A percentile compares a stretch with the other conserved stretches of the same genome.
These are phyloP conservation scores for Chloris gayana DNA, from an alignment of 176 grass and related monocot species.

Conservation along the genomic window DNA sequence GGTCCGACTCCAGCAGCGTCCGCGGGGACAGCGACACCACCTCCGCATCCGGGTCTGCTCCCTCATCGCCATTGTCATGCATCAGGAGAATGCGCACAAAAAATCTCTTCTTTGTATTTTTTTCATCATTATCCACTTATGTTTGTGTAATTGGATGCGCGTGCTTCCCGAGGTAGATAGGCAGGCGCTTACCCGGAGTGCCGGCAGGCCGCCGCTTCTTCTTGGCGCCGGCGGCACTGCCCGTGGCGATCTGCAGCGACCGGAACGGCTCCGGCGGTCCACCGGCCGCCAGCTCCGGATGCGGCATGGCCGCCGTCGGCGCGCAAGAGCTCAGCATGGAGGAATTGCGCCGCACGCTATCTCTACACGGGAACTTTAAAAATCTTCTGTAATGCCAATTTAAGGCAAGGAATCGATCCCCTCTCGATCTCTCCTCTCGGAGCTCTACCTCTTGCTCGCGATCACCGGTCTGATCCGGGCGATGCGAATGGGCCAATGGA, in stretches of 20 bases:
- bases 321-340: conserved; percentile 55
- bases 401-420: background rate
- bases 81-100: background rate
- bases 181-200: conserved; percentile 63
- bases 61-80: conserved; percentile 16
- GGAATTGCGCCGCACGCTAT: background rate
- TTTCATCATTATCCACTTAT: background rate
- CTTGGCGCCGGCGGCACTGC: conserved; percentile 38
- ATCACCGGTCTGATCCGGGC: background rate
- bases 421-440: background rate
- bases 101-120: background rate
- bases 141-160: conserved; percentile 46
- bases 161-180: background rate
- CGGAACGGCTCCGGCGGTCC: conserved; percentile 43
- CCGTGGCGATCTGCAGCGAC: conserved; percentile 49
- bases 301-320: conserved; percentile 25
- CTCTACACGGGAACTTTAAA: background rate
- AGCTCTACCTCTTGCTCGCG: conserved; percentile 14
- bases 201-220: conserved; percentile 86
- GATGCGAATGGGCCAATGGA: conserved; percentile 30
- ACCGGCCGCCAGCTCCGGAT: background rate
- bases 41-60: conserved; percentile 88
- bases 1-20: conserved; percentile 81
- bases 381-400: background rate
- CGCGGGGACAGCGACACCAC: conserved; percentile 88